These are phyloP conservation scores for Aspergillus panamensis DNA, from an alignment of 495 filamentous ascomycete species.

Conservation along the genomic window DNA sequence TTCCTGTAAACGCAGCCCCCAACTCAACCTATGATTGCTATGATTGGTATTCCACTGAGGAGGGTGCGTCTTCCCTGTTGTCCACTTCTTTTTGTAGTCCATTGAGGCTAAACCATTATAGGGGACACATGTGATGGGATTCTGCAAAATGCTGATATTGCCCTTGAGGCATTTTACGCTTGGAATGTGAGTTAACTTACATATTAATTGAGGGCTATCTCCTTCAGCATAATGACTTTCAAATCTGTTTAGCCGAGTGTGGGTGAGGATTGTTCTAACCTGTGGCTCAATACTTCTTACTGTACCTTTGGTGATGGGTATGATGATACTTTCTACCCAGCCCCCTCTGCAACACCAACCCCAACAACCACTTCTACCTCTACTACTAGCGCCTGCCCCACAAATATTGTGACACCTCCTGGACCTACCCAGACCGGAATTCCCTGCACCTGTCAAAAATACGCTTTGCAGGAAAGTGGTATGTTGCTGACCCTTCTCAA, in stretches of 20 bases:
- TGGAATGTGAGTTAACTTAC: constrained; percentile 7
- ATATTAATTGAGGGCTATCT: too few species aligned
- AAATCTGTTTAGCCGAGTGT: neutral
- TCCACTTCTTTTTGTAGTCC: too few species aligned
- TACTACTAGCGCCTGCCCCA: too few species aligned
- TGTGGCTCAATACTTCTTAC: constrained; percentile 5
- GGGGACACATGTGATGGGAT: constrained; percentile 2
- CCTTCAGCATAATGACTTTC: neutral
- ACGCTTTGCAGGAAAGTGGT: too few species aligned
- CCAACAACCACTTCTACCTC: too few species aligned
- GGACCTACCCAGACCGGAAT: too few species aligned
- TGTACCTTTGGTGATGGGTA: neutral
- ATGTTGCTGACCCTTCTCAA: too few species aligned
- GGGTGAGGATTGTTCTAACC: constrained; percentile 1
- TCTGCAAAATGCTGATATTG: neutral
- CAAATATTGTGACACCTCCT: too few species aligned
- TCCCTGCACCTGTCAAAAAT: too few species aligned
- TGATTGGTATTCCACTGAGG: neutral
- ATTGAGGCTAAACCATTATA: too few species aligned
- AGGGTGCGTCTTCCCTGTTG: neutral
- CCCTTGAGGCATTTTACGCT: constrained; percentile 5
- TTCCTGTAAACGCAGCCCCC: constrained; percentile 3
- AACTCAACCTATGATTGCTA: constrained; percentile 4
- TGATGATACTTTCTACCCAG: too few species aligned
- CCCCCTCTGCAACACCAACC: too few species aligned